Evolutionary conservation across 192 early-diverging fungal genomes (phyloP), one percentile per base, ranked within the genome.

Genomic region (Gaertneriomyces sp.): DNA sequence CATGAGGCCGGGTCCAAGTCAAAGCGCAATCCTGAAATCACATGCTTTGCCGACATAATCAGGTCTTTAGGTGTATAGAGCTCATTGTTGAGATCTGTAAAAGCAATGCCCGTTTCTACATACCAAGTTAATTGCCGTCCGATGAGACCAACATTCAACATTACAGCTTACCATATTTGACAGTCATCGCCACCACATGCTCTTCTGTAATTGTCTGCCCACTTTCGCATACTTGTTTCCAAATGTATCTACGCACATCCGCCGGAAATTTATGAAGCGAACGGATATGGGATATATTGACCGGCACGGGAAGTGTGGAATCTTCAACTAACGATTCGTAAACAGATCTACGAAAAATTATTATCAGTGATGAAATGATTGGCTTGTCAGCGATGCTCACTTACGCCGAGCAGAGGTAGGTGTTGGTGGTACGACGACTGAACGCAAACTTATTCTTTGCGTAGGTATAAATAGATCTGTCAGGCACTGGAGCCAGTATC

Each of bases 251-350:
- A 8, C 77, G 62, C 6, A 69, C 59, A 12, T 76, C 74, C 4
- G 77, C 63, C 14, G 74, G 52, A 50, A 70, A 79, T 55, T 76
- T 75, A 64, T 79, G 77, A 9, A 79, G 53, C 8, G 74, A 73
- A n/a, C 77, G 70, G 40, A 79, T 74, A 49, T 79, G 77, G 8
- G 77, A 79, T 17, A 79, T 79, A 63, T 72, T 76, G 6, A 67
- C 74, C n/a, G 77, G 77, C 7, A 76, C 64, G 9, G 70, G 77
- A 3, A 79, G 58, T 5, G 63, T 70, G 14, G 61, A 17, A 60
- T 79, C 77, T 55, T 76, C 70, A 1, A 73, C 72, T 2, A 79
- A 45, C 14, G 77, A 79, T 66, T 76, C 77, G 50, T 79, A 79
- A 1, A 79, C 77, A 58, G 64, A 66, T 49, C 76, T 78, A 49